Base-by-base conservation (phyloP, 23 red algal genomes). In the Gracilaria vermiculophylla region DNA sequence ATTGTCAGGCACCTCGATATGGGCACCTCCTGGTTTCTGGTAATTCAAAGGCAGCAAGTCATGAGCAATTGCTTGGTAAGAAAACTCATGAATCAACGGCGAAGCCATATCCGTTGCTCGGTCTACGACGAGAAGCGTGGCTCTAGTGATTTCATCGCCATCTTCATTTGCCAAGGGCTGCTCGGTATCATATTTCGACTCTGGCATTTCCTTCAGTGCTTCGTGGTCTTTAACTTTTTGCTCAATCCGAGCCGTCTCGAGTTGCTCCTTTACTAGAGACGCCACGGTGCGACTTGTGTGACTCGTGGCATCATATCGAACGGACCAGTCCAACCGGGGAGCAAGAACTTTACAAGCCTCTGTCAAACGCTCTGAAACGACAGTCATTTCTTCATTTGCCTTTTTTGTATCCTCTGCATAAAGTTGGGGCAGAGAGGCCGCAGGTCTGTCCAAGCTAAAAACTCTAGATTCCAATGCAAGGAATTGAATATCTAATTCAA, bases 21-120 rank as follows among this genome's bases (percentile, higher is more conserved):
- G 89, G 19, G 84, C 90, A 35, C 91, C 92, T 27, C 83, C 85
- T 15, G 91, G 91, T 58, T 98, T 89, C 13, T 62, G 76, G 85
- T 90, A 85, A 55, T 94, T 81, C 34, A 94, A 56, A 0, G 69
- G 35, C 14, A 98, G 58, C 44, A 98, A 76, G 55, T 98, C 96
- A 74, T 98, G 87, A 10, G 78, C 91, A 92, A 98, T 98, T 13
- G 96, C 96, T 64, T 98, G 92, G 49, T 98, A 98, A 11, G 92
- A 92, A 66, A 85, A 98, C 39, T 98, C 96, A 47, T 98, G 96
- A 36, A 98, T 61, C 49, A 98, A 82, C 16, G 92, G 91, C 23
- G 91, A 74, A 27, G 85, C 78, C 20, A 90, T 73, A 80, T 98
- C 96, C 3, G 90, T 64, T 37, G 82, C 83, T 23, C 96, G 82